Conservation (phyloP, 2,329 filamentous ascomycete species). For the Magnaporthiopsis poae region DNA sequence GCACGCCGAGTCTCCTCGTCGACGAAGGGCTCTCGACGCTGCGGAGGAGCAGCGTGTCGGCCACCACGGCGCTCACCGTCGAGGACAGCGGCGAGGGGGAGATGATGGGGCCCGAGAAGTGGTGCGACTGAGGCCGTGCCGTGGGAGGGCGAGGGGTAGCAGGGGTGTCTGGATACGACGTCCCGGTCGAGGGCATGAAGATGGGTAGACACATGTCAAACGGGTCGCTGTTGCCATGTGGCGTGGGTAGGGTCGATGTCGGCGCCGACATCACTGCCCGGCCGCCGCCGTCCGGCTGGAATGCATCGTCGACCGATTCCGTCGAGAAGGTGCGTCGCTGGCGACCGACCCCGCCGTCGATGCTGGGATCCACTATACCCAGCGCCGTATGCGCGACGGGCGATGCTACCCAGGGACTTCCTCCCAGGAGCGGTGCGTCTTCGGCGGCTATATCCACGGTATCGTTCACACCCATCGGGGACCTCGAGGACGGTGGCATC, state of each 20-base stretch:
- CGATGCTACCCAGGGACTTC: neutral
- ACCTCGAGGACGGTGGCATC: conserved; percentile 15
- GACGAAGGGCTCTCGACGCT: conserved; percentile 28
- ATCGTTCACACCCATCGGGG: neutral
- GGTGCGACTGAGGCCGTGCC: conserved; percentile 22
- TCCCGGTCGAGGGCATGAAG: neutral
- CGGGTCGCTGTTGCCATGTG: conserved; percentile 6
- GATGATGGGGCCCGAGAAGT: conserved; percentile 40
- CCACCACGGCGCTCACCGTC: conserved; percentile 47
- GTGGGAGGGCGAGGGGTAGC: neutral
- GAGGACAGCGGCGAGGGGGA: conserved; percentile 52
- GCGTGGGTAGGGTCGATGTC: conserved; percentile 14
- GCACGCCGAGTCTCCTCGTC: conserved; percentile 33
- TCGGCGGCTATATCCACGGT: neutral
- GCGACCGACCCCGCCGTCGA: too few relatives aligned
- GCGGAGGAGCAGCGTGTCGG: conserved; percentile 38
- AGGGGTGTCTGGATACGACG: neutral
- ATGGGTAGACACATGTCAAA: neutral
- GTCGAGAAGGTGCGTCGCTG: conserved; percentile 17
- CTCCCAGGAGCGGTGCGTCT: neutral
- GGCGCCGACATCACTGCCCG: conserved; percentile 15
- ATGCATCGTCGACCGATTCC: conserved; percentile 17
- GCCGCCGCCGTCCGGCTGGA: neutral
- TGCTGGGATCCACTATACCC: neutral
- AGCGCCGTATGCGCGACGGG: neutral